Evolutionary conservation across 306 rosid genomes (phyloP), one percentile per base, ranked within the genome.

Genomic region (Begonia fuchsioides): DNA sequence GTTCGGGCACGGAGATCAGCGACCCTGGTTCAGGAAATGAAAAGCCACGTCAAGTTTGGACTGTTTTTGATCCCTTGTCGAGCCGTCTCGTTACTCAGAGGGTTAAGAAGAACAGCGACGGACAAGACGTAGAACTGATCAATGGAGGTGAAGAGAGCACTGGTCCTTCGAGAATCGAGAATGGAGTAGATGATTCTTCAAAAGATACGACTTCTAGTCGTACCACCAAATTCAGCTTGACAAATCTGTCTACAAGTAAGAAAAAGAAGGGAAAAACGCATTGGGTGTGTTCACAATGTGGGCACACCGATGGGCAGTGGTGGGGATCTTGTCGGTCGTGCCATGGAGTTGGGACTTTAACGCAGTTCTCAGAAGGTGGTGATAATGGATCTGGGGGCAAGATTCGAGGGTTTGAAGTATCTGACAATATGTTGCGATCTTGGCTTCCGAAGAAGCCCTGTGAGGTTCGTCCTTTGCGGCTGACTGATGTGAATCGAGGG

Each of bases 251-350:
- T 16, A 70, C 68, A 51, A 68, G 8, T 15, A 80, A 47, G 69
- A 76, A 62, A 55, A 52, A 53, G 45, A 74, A 59, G 51, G 81
- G 62, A 43, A 84, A 66, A 60, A 26, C 58, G 32, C 56, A 59
- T 17, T 90, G 90, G 90, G 92, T 90, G 38, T 90, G 97, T 65
- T 6, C 49, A 3, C 32, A 48, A 51, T 90, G 97, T 43, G 97
- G 97, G 32, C 38, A 76, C 55, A 14, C 66, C 1, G 15, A 69
- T 8, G 82, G 82, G 39, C 73, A 79, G 63, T 90, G 97, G 97
- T 76, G 80, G 84, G 97, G 95, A 0, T 43, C 50, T 41, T 90
- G 97, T 62, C 72, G 72, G 26, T 52, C 67, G 0, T 90, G 97
- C 56, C 10, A 13, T 0, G 10, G 35, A 8, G 10, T 47, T 18